Conservation (phyloP, 108 stramenopile species). For the Schizochytrium sp. region DNA sequence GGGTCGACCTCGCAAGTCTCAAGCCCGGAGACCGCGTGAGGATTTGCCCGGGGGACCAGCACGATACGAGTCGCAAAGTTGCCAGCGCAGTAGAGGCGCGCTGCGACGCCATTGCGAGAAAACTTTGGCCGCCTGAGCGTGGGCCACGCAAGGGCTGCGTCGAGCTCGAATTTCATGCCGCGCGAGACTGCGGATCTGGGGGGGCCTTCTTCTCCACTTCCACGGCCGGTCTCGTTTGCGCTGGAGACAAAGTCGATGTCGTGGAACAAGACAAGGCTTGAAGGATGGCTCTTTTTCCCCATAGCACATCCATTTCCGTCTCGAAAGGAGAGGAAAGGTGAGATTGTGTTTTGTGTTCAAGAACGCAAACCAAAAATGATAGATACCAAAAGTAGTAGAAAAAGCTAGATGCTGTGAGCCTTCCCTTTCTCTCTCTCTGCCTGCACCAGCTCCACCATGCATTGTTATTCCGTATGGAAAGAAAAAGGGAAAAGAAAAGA, state of each 20-base stretch:
- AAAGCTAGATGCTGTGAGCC: too few species aligned
- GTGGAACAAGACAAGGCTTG: neutral
- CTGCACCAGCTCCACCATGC: too few species aligned
- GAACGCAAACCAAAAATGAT: too few species aligned
- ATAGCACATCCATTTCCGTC: too few species aligned
- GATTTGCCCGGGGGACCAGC: neutral
- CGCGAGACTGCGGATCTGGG: neutral
- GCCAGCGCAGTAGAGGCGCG: neutral
- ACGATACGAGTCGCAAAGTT: neutral
- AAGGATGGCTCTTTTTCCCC: too few species aligned
- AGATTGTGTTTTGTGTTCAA: too few species aligned
- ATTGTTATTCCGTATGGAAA: too few species aligned
- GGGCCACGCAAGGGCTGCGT: neutral
- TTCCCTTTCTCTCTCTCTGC: too few species aligned
- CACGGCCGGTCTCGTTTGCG: neutral
- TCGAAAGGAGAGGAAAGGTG: too few species aligned
- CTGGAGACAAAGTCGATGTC: neutral
- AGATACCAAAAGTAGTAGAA: too few species aligned
- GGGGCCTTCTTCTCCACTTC: neutral
- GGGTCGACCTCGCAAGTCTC: neutral
- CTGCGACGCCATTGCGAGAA: neutral
- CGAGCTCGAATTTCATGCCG: neutral
- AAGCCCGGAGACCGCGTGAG: neutral
- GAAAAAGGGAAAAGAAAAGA: too few species aligned
- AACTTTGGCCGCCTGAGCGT: neutral